A percentile compares a stretch with the other conserved stretches of the same genome.
phyloP scores from a whole-genome alignment of 192 early-diverging fungal species.

The Umbelopsis sp. region DNA sequence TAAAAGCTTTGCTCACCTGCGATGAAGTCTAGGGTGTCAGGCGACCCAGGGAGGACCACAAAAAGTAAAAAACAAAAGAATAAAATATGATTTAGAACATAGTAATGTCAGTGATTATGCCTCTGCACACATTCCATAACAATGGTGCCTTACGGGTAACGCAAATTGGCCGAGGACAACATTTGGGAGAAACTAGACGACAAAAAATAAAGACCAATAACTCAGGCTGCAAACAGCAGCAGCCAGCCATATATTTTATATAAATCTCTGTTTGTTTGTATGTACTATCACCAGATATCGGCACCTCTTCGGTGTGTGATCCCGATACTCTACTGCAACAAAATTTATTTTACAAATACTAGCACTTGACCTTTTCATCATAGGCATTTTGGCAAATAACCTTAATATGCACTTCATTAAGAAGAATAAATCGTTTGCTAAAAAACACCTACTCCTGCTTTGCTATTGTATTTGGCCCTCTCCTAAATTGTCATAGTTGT shows the following conservation, averaged over 20 bases:
- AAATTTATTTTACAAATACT: neutral
- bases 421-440: too few species aligned
- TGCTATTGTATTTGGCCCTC: too few species aligned
- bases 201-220: neutral
- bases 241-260: too few species aligned
- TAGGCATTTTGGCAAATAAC: too few species aligned
- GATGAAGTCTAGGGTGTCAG: neutral
- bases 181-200: neutral
- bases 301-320: neutral
- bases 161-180: conserved; percentile 17
- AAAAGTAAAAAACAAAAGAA: neutral
- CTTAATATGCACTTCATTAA: too few species aligned
- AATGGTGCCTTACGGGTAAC: neutral
- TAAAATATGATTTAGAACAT: neutral
- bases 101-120: neutral
- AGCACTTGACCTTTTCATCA: too few species aligned
- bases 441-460: too few species aligned
- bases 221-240: too few species aligned
- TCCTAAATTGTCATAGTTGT: too few species aligned
- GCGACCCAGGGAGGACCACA: neutral
- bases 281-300: conserved; percentile 6
- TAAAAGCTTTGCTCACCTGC: conserved; percentile 2
- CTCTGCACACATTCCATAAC: neutral
- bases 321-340: neutral
- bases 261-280: neutral